Evolutionary conservation across 208 protist genomes (phyloP), one percentile per base, ranked within the genome.

Genomic region (Trypanosoma avium): DNA sequence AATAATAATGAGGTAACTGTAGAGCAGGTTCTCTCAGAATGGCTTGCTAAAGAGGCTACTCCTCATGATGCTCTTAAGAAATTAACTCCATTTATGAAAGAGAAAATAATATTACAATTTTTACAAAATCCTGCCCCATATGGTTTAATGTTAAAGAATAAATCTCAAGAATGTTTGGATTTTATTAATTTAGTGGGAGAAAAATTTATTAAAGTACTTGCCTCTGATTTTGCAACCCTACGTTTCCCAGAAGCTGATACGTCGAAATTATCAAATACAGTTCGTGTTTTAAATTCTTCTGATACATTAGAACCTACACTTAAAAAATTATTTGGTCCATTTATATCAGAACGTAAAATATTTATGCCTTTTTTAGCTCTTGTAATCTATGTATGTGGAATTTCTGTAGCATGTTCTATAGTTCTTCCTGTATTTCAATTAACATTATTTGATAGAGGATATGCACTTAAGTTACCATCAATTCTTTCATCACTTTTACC

Each of bases 191-290:
- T 54, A 3, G 69, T 72, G 10, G 50, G 60, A 7, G 64, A 68
- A 27, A 87, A 79, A 43, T 77, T 77, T 55, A 60, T 74, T 0
- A 83, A 87, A 50, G 61, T 67, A 48, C 43, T 76, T 22, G 73
- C 77, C 8, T 81, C 74, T 15, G 74, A 86, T 62, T 82, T 75
- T 61, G 70, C 81, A 6, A 73, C 32, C 49, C 33, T 79, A n/a
- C 8, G 27, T 3, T 61, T 58, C 32, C 35, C 77, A 3, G 10
- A 24, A 0, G 70, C 21, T 2, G 74, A 69, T 53, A 83, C 74
- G 0, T 50, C 29, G 21, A 61, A 69, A 40, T 66, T 81, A 12
- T 81, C 81, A 0, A 58, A 45, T 29, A 65, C 57, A 45, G 73
- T 66, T 7, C 69, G 66, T 52, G 56, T 57, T n/a, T 66, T 87